Evolutionary conservation across 2,329 filamentous ascomycete genomes (phyloP), one percentile per base, ranked within the genome.

Genomic region (Zymoseptoria brevis): DNA sequence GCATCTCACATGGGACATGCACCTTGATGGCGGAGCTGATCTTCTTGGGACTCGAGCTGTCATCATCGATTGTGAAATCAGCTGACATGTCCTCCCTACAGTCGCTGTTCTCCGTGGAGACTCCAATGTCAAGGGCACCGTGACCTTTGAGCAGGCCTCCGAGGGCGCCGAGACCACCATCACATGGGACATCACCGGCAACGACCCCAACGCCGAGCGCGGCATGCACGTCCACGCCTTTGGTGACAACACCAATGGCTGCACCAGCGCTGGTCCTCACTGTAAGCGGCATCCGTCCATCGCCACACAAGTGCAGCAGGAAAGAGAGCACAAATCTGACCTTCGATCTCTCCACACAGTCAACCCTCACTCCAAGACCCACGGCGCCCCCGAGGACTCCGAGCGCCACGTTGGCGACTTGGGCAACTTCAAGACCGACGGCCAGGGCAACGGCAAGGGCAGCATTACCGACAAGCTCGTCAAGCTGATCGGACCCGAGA

Each of bases 201-300:
- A 96, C 80, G 92, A 97, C 75, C 73, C 93, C 79, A 96, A 96
- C 77, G 92, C 94, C 74, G 85, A 96, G 86, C 93, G 94, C 79
- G 94, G 90, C 78, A 91, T 97, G 84, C 94, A 99, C 84, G 87
- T 99, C 74, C 94, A 99, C 83, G 90, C 94, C 77, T 99, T 96
- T 74, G 94, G 94, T 76, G 94, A 97, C 85, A 97, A 97, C 85
- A 97, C 94, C 83, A 99, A 99, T 81, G 94, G 94, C 77, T 99
- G 94, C 89, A 97, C 93, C 68, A 96, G 89, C 68, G 94, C 94
- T 68, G 94, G 94, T 57, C 93, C 94, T 78, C 94, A 99, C 83
- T 99, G 91, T 96, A 81, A 75, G 89, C 52, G 19, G 35, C 21
- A 45, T 45, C 9, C 35, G 4, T 41, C 13, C 9, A 41, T 16